A percentile compares a stretch with the other conserved stretches of the same genome.
Evolutionary conservation across 306 rosid genomes (phyloP).

Genomic region (Rubus idaeus): DNA sequence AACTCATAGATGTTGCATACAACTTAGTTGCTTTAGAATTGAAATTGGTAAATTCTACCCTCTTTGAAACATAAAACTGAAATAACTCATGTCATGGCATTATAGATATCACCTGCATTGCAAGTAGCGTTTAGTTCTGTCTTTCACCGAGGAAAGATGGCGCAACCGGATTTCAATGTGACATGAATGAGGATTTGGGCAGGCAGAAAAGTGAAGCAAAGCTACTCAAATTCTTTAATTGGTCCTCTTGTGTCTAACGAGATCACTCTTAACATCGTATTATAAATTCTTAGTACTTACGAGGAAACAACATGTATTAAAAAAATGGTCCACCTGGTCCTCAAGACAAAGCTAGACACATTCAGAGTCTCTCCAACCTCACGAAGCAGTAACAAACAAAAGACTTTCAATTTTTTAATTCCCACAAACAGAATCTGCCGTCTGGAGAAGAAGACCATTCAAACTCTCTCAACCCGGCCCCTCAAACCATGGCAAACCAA

Average conservation of each 20-base stretch:
- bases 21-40: no score
- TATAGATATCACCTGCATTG: no score
- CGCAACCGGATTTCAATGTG: background rate
- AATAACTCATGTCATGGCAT: no score
- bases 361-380: conserved; percentile 4
- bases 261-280: no score
- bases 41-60: no score
- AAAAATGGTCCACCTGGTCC: background rate
- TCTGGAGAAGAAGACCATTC: conserved; percentile 37
- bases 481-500: conserved; percentile 38
- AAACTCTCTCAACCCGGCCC: conserved; percentile 16
- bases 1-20: no score
- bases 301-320: background rate
- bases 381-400: conserved; percentile 33
- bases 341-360: conserved; percentile 7
- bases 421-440: conserved; percentile 49
- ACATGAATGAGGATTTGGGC: background rate
- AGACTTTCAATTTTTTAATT: conserved; percentile 22
- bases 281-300: background rate
- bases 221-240: background rate
- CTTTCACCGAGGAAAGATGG: no score
- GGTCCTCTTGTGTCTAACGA: background rate
- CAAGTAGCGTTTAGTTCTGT: no score
- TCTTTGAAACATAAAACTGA: no score
- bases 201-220: background rate